Base-by-base conservation (phyloP, 2,329 filamentous ascomycete genomes). In the Ceratocystiopsis minuta region DNA sequence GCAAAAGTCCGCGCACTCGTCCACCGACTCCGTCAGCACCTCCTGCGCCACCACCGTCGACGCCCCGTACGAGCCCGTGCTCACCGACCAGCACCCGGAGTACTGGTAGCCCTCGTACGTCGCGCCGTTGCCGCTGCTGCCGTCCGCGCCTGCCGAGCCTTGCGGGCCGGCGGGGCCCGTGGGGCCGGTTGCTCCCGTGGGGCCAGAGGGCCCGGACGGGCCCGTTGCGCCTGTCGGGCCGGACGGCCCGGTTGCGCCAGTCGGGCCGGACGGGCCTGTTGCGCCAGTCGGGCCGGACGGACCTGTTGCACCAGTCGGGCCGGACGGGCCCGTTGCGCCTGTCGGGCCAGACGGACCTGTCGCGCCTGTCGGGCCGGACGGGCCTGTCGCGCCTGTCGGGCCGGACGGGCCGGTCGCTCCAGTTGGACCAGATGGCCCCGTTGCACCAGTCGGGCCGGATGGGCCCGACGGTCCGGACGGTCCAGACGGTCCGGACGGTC, bases 1-100 rank as follows among this genome's bases (percentile, higher is more conserved):
- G 40, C 46, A 48, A 15, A 41, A 43, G 16, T 28, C 16, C 18
- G 46, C 44, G 28, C 46, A 48, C 34, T 45, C 40, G 36, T 38
- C 42, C 15, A 48, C 39, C 1, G 46, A 48, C 28, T 40, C 42
- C 12, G 46, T 48, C 9, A 46, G 28, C 4, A 43, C 40, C 38
- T 44, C 40, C 11, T 43, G 36, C 11, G 44, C 42, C 33, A 46
- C 18, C 33, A 36, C 37, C n/a, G 44, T 42, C 16, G 33, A 38
- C 17, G 34, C 38, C 10, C 46, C 46, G 11, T 43, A 40, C 4
- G 28, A 36, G 6, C 16, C 11, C 34, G 20, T 24, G 20, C 31
- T 13, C 28, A 43, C 36, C 17, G 32, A 16, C 44, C 46, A 48
- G 40, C 46, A 48, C 20, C 46, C 46, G 1, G 39, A 36, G 42